Conservation (phyloP, 2,329 filamentous ascomycete genomes). For the Byssothecium circinans region DNA sequence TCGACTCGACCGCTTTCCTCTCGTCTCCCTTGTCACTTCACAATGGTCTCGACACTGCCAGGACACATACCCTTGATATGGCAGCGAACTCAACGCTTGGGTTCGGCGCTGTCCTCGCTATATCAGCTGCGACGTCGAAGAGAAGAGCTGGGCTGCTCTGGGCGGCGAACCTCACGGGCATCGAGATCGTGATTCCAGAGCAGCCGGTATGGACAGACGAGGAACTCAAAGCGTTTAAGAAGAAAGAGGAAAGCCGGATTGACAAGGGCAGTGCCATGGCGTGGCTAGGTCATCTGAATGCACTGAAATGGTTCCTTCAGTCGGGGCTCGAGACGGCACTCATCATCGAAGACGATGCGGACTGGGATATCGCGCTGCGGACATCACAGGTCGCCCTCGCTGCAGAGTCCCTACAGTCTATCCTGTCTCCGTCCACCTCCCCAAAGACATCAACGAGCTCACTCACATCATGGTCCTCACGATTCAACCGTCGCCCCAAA, state of each 20-base stretch:
- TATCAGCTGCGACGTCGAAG: constrained; percentile 40
- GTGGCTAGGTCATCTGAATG: constrained; percentile 47
- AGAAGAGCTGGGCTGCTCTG: constrained; percentile 39
- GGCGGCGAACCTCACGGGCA: constrained; percentile 42
- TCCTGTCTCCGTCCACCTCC: constrained; percentile 29
- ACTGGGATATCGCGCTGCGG: constrained; percentile 45
- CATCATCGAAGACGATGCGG: constrained; percentile 46
- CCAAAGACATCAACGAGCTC: constrained; percentile 18
- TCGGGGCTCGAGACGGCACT: constrained; percentile 36
- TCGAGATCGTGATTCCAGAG: constrained; percentile 43
- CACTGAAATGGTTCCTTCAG: constrained; percentile 41
- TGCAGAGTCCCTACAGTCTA: constrained; percentile 29
- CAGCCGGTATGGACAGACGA: constrained; percentile 43
- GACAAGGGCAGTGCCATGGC: constrained; percentile 43
- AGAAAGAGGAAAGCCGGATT: constrained; percentile 29
- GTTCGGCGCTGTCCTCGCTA: constrained; percentile 45
- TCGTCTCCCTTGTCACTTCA: not conserved
- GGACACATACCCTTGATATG: not conserved
- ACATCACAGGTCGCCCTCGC: constrained; percentile 36
- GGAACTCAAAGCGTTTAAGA: constrained; percentile 33
- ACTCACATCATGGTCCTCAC: constrained; percentile 6
- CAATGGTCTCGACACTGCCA: not conserved
- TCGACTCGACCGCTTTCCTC: not conserved
- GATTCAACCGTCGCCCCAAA: constrained; percentile 4
- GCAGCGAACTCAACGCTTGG: constrained; percentile 14